These are phyloP conservation scores for Yamadazyma songkhlaensis DNA, from an alignment of 1,139 yeast genomes.

Conservation along the genomic window DNA sequence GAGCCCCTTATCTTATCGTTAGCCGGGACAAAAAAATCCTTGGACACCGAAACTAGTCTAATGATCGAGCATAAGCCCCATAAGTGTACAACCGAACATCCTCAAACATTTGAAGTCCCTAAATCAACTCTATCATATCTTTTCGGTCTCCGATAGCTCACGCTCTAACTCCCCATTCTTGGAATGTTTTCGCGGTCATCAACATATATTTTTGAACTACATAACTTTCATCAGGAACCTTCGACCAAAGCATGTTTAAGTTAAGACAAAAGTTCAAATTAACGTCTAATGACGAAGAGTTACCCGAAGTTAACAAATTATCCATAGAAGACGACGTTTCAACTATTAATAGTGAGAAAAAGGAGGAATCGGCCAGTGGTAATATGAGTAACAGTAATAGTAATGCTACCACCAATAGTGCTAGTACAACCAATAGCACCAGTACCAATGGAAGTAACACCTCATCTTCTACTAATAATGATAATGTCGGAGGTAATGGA, in stretches of 20 bases:
- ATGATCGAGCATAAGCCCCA: too few species aligned
- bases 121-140: too few species aligned
- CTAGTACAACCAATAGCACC: conserved; percentile 15
- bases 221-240: neutral
- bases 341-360: too few species aligned
- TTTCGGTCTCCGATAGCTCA: too few species aligned
- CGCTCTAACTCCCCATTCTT: too few species aligned
- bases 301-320: neutral
- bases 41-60: too few species aligned
- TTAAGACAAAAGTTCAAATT: conserved; percentile 48
- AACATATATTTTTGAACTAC: neutral
- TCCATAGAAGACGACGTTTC: neutral
- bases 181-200: too few species aligned
- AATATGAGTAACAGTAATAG: neutral
- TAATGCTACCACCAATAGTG: conserved; percentile 1
- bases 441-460: neutral
- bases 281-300: conserved; percentile 17
- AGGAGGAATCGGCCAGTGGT: too few species aligned
- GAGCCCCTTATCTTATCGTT: too few species aligned
- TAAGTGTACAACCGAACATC: too few species aligned
- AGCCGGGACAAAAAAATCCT: too few species aligned
- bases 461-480: conserved; percentile 28
- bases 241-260: conserved; percentile 17
- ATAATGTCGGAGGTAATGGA: conserved; percentile 29
- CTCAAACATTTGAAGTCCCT: too few species aligned